Percentiles rank a stretch among this genome's conserved stretches.
These are phyloP conservation scores for Phialophora tarda DNA, from an alignment of 2,329 filamentous ascomycete species.

Conservation along the genomic window DNA sequence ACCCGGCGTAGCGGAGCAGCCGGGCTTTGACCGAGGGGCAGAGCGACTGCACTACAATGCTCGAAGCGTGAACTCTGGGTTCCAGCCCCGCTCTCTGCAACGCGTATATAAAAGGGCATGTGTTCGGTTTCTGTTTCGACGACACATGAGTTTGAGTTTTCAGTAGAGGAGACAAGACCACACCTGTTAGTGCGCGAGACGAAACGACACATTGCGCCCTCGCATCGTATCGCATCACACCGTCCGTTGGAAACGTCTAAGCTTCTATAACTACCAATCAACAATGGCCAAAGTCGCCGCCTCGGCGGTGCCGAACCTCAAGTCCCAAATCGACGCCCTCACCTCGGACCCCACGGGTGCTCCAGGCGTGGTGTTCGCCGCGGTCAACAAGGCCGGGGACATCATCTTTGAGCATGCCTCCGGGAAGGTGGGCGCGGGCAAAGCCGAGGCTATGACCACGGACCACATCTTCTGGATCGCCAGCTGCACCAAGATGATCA, in stretches of 20 bases:
- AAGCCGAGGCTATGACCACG: constrained; percentile 39
- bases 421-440: constrained; percentile 38
- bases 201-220: no score
- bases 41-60: background rate
- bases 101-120: background rate
- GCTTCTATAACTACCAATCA: background rate
- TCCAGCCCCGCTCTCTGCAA: constrained; percentile 1
- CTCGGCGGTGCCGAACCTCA: constrained; percentile 32
- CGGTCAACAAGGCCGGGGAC: constrained; percentile 41
- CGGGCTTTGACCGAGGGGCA: constrained; percentile 2
- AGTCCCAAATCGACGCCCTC: constrained; percentile 37
- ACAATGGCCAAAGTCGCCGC: constrained; percentile 38
- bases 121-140: no score
- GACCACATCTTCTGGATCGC: constrained; percentile 57
- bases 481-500: constrained; percentile 63
- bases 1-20: background rate
- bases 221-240: no score
- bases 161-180: no score
- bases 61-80: background rate
- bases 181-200: no score
- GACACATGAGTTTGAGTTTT: no score
- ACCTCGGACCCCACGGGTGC: constrained; percentile 33
- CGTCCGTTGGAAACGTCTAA: no score
- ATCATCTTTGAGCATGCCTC: constrained; percentile 42
- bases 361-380: constrained; percentile 40